Conservation (phyloP, 1,284 basidiomycete genomes). For the Golubevia sp. region DNA sequence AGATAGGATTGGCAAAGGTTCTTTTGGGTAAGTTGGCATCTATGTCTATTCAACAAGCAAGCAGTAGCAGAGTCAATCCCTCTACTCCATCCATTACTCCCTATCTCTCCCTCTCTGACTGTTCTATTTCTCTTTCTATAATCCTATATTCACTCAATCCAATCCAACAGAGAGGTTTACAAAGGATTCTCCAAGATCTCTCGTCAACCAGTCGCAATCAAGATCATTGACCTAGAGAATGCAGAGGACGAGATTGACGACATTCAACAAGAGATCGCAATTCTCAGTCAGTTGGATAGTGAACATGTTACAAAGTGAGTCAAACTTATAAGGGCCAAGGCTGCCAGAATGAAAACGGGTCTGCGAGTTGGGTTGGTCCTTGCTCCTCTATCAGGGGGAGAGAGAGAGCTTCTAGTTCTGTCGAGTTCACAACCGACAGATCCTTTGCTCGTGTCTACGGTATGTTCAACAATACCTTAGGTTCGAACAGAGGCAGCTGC, state of each 20-base stretch:
- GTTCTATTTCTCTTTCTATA: background rate
- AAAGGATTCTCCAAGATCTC: slow-evolving; percentile 47
- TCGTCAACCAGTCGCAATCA: slow-evolving; percentile 68
- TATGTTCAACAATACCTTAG: no score
- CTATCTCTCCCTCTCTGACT: background rate
- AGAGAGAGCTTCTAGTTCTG: no score
- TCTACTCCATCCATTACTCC: no score
- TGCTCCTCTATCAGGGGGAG: no score
- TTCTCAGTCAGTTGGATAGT: slow-evolving; percentile 95
- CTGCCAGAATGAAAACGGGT: no score
- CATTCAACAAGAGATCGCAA: slow-evolving; percentile 98
- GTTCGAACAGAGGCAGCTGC: no score
- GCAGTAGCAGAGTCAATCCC: no score
- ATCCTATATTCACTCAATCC: background rate
- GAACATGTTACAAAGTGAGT: slow-evolving; percentile 84
- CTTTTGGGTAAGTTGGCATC: slow-evolving; percentile 42
- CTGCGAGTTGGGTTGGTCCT: background rate
- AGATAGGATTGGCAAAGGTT: slow-evolving; percentile 74
- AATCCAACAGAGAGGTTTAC: slow-evolving; percentile 46
- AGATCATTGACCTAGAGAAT: slow-evolving; percentile 97
- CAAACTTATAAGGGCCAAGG: background rate
- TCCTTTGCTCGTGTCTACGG: no score
- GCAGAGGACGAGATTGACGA: slow-evolving; percentile 99
- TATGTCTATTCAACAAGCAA: background rate
- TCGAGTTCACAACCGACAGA: no score